phyloP scores from a whole-genome alignment of 2,329 filamentous ascomycete species.

The Aciculosporium take region DNA sequence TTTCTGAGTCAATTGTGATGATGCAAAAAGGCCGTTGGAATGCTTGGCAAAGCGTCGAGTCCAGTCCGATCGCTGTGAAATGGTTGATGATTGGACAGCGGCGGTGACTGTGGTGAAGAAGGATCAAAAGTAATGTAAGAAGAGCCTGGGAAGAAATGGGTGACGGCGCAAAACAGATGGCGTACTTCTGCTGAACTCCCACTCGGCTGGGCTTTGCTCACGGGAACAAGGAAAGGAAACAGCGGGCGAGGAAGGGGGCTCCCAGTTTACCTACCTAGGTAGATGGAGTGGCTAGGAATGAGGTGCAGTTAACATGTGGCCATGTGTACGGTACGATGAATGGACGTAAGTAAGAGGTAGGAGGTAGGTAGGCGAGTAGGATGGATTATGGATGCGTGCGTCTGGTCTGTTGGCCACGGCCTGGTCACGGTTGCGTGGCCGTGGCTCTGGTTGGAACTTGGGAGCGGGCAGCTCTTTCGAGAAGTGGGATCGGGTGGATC shows the following conservation, averaged over 20 bases:
- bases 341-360: too few species aligned
- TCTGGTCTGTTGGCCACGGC: too few species aligned
- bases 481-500: constrained; percentile 3
- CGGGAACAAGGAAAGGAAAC: constrained; percentile 1
- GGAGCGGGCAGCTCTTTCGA: neutral
- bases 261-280: too few species aligned
- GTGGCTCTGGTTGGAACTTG: neutral
- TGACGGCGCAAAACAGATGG: neutral
- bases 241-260: neutral
- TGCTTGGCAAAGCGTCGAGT: neutral
- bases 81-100: neutral
- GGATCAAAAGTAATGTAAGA: neutral
- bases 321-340: too few species aligned
- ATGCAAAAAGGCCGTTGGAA: too few species aligned
- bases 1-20: neutral
- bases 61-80: neutral
- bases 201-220: constrained; percentile 3
- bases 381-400: too few species aligned
- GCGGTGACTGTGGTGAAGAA: neutral
- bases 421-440: neutral
- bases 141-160: neutral
- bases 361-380: too few species aligned
- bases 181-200: constrained; percentile 1
- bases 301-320: neutral
- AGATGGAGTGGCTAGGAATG: neutral